Evolutionary conservation across 176 grass and related monocot genomes (phyloP).

Genomic region (Oryza longistaminata): DNA sequence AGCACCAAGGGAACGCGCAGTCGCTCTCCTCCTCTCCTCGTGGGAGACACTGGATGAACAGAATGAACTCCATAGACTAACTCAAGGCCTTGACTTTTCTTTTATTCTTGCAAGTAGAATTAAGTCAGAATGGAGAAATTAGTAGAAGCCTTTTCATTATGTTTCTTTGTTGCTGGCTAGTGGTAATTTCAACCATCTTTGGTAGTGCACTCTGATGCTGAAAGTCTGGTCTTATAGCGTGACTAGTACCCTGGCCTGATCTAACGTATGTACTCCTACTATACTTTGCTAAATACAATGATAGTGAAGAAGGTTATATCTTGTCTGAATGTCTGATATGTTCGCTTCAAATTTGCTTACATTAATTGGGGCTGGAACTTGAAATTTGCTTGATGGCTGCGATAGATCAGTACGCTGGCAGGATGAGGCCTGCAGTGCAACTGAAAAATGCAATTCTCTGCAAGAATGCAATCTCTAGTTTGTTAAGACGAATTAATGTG

Average conservation of each 20-base stretch:
- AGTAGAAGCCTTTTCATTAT: too few relatives aligned
- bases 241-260: constrained; percentile 11
- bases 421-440: too few relatives aligned
- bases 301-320: constrained; percentile 22
- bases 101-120: not conserved
- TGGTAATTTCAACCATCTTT: not conserved
- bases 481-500: too few relatives aligned
- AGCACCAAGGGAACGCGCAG: constrained; percentile 77
- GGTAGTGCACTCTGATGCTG: not conserved
- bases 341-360: too few relatives aligned
- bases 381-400: too few relatives aligned
- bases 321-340: too few relatives aligned
- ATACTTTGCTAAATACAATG: constrained; percentile 5
- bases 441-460: too few relatives aligned
- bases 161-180: not conserved
- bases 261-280: not conserved
- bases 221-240: not conserved
- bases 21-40: constrained; percentile 81
- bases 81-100: constrained; percentile 60
- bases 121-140: not conserved
- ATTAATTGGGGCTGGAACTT: too few relatives aligned
- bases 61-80: constrained; percentile 87
- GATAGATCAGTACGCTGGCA: too few relatives aligned
- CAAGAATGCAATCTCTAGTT: too few relatives aligned
- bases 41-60: constrained; percentile 83